A percentile compares a stretch with the other conserved stretches of the same genome.
phyloP scores from a whole-genome alignment of 192 early-diverging fungal species.

The Lobulomyces angularis region DNA sequence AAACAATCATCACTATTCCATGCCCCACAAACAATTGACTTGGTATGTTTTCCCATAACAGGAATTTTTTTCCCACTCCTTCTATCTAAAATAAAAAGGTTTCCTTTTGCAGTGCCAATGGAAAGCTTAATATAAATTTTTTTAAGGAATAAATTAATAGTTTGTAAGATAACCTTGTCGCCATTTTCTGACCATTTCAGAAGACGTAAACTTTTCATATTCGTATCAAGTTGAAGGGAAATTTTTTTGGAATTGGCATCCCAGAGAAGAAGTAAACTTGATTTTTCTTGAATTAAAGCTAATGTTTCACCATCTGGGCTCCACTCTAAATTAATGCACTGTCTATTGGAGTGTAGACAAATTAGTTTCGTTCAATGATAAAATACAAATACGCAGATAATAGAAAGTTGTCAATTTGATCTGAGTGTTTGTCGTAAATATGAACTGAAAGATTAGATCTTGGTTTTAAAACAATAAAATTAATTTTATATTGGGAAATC shows the following conservation, averaged over 20 bases:
- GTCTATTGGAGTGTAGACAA: constrained; percentile 10
- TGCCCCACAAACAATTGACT: constrained; percentile 19
- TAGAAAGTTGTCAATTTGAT: no score
- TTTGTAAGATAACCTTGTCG: constrained; percentile 17
- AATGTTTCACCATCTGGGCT: constrained; percentile 22
- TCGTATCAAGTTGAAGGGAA: constrained; percentile 14
- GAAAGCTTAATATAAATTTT: constrained; percentile 15
- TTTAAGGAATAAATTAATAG: neutral
- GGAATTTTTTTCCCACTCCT: constrained; percentile 26
- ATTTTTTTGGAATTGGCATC: constrained; percentile 16
- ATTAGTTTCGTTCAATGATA: no score
- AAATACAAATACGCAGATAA: no score
- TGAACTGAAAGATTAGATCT: no score
- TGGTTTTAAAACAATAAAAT: no score
- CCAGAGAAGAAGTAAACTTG: constrained; percentile 18
- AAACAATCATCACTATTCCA: constrained; percentile 34
- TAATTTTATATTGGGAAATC: no score
- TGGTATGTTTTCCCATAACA: constrained; percentile 38
- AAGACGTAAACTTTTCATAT: constrained; percentile 21
- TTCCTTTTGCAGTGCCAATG: constrained; percentile 33
- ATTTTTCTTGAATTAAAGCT: constrained; percentile 16
- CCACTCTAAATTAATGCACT: constrained; percentile 28
- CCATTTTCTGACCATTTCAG: constrained; percentile 23
- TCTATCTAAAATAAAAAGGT: constrained; percentile 28
- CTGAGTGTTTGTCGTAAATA: no score